phyloP scores from a whole-genome alignment of 2,329 filamentous ascomycete species.

The Hypoxylon sp. region DNA sequence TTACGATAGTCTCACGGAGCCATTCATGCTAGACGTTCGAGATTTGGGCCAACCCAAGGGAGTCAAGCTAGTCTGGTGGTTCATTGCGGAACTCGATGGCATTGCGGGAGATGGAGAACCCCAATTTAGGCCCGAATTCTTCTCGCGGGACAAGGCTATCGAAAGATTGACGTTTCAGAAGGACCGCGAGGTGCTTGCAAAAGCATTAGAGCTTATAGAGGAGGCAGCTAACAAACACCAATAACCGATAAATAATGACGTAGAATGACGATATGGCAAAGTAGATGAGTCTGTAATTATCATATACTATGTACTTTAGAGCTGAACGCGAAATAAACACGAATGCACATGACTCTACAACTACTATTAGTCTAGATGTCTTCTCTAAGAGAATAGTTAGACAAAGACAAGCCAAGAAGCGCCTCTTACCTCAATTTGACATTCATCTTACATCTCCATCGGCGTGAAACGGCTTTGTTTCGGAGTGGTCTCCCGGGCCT shows the following conservation, averaged over 20 bases:
- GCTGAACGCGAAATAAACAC: slow-evolving; percentile 5
- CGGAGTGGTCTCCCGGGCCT: slow-evolving; percentile 5
- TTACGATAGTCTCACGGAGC: slow-evolving; percentile 51
- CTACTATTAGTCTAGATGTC: background rate
- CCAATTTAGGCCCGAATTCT: slow-evolving; percentile 50
- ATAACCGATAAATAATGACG: background rate
- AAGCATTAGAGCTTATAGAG: slow-evolving; percentile 50
- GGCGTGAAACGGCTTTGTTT: background rate
- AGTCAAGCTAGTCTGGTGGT: slow-evolving; percentile 56
- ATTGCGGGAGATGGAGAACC: slow-evolving; percentile 46
- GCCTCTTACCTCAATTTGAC: background rate
- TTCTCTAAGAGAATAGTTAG: background rate
- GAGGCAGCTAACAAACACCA: slow-evolving; percentile 5
- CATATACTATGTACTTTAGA: slow-evolving; percentile 12
- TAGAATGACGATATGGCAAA: background rate
- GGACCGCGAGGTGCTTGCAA: slow-evolving; percentile 52
- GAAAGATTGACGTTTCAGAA: slow-evolving; percentile 51
- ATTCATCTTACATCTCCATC: background rate
- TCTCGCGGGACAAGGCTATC: slow-evolving; percentile 47
- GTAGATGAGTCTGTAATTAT: background rate
- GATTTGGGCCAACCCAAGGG: slow-evolving; percentile 50
- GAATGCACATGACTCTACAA: background rate
- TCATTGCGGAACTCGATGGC: slow-evolving; percentile 50
- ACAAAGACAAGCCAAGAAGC: background rate
- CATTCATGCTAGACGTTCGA: slow-evolving; percentile 54